Conservation (phyloP, 768 basidiomycete species). For the Trametes sanguinea region DNA sequence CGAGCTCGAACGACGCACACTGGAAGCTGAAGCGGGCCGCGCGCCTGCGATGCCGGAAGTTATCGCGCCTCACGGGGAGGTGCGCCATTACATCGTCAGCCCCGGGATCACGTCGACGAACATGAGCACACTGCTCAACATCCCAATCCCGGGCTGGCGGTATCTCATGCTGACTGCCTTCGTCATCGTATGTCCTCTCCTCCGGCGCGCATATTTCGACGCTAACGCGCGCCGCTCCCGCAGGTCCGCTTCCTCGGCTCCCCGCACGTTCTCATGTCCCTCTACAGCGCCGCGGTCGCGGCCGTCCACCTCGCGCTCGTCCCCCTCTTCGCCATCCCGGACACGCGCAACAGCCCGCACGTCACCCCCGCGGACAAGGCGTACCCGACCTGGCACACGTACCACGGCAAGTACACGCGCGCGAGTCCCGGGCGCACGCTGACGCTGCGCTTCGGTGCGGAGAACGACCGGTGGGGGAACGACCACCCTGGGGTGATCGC, state of each 20-base stretch:
- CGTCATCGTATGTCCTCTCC: slow-evolving; percentile 56
- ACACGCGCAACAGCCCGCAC: slow-evolving; percentile 24
- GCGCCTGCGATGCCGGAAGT: slow-evolving; percentile 1
- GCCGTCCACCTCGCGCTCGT: slow-evolving; percentile 68
- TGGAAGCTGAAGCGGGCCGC: slow-evolving; percentile 18
- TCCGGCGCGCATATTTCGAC: not conserved
- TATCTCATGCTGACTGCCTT: slow-evolving; percentile 55
- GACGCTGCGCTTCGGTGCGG: slow-evolving; percentile 53
- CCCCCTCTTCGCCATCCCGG: slow-evolving; percentile 51
- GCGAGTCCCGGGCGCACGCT: not conserved
- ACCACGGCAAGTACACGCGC: slow-evolving; percentile 21
- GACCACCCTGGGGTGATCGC: slow-evolving; percentile 51
- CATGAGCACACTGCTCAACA: slow-evolving; percentile 51
- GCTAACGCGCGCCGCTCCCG: slow-evolving; percentile 5
- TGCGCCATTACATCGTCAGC: slow-evolving; percentile 62
- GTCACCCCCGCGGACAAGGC: slow-evolving; percentile 19
- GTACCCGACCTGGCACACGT: slow-evolving; percentile 22
- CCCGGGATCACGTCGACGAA: slow-evolving; percentile 73
- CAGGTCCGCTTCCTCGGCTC: slow-evolving; percentile 75
- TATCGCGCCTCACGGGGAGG: slow-evolving; percentile 18
- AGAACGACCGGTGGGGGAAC: slow-evolving; percentile 57
- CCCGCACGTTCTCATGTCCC: slow-evolving; percentile 58
- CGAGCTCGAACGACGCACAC: slow-evolving; percentile 51
- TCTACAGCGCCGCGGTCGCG: slow-evolving; percentile 67
- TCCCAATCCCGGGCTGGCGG: slow-evolving; percentile 41